Evolutionary conservation across 2,329 filamentous ascomycete genomes (phyloP), one percentile per base, ranked within the genome.

Genomic region (Fusarium tanahbumbuense): DNA sequence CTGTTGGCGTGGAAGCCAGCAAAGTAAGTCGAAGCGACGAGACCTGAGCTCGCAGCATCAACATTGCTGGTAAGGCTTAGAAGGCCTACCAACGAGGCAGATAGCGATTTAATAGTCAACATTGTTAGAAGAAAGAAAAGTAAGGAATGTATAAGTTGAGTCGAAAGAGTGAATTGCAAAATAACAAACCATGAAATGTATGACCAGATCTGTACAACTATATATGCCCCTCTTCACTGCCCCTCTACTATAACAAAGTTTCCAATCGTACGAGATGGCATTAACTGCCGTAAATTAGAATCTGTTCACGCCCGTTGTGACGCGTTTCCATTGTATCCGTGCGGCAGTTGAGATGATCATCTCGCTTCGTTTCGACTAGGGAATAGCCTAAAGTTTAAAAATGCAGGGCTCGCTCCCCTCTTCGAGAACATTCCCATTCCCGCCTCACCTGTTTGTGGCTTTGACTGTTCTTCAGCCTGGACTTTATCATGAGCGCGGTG

Each of bases 11-110:
- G 71, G 57, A 72, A 73, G 22, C 71, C 71, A 10, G 71, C 71
- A 30, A 72, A 72, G 25, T 73, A 73, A 11, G 71, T 73, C 3
- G 71, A 73, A 6, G 71, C 65, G 1, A 73, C 71, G 3, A 72
- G 59, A 6, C 28, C 20, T 9, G 55, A 54, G 13, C 28, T 10
- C 5, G 20, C 9, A 20, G 46, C 12, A 4, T 45, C 15, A 5
- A 13, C 57, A 48, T 20, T 49, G 25, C 55, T 30, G 2, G 34
- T 54, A 1, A 72, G 48, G 53, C 61, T 50, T 32, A 72, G 16
- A 25, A 70, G 47, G 55, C 66, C 69, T 23, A 70, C 27, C n/a
- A 56, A 25, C 3, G 53, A 56, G 32, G 64, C 68, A n/a, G 55
- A 71, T 22, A 70, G 23, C 7, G 67, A 34, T 46, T 60, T 59